Conservation (phyloP, 805 yeast species). For the Groenewaldozyma tartarivorans region DNA sequence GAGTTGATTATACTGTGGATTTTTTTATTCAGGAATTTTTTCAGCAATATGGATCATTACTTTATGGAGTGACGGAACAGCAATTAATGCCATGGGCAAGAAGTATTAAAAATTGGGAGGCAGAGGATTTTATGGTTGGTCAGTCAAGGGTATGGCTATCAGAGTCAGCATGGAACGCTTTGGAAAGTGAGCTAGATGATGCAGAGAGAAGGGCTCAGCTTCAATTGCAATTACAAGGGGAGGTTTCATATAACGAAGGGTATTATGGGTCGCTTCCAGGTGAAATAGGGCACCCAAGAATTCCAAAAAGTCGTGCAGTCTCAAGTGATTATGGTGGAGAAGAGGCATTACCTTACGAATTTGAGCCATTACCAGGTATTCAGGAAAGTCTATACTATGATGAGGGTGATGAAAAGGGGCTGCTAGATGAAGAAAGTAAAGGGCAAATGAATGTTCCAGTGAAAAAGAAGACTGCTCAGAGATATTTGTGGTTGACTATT, state of each 20-base stretch:
- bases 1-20: conserved; percentile 15
- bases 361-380: not conserved
- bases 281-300: not conserved
- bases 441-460: not conserved
- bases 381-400: not conserved
- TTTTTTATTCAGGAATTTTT: conserved; percentile 17
- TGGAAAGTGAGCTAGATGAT: conserved; percentile 1
- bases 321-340: conserved; percentile 11
- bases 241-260: not conserved
- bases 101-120: conserved; percentile 13
- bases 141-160: conserved; percentile 15
- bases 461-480: not conserved
- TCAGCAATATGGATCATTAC: conserved; percentile 12
- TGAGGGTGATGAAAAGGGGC: not conserved
- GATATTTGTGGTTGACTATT: conserved; percentile 24
- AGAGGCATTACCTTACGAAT: not conserved
- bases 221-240: not conserved
- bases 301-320: not conserved
- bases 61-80: conserved; percentile 7
- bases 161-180: conserved; percentile 1
- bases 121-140: conserved; percentile 16
- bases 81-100: conserved; percentile 13
- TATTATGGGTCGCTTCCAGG: not conserved
- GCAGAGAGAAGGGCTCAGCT: not conserved
- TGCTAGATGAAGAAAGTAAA: not conserved